phyloP scores from a whole-genome alignment of 2,329 filamentous ascomycete species.

The Dactylellina sp. region DNA sequence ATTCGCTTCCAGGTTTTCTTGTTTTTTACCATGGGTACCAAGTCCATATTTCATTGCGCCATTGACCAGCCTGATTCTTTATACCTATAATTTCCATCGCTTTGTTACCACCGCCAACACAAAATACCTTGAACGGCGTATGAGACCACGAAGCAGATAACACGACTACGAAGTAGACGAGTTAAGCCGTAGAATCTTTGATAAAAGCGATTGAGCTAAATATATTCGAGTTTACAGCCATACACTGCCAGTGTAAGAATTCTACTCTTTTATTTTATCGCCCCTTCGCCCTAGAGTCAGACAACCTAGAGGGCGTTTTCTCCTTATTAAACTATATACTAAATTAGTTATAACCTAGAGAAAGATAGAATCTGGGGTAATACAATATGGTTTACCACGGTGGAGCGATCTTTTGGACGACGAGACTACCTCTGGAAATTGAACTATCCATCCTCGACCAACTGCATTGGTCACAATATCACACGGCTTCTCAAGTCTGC shows the following conservation, averaged over 20 bases:
- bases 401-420: background rate
- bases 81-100: background rate
- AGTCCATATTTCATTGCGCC: background rate
- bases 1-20: constrained; percentile 39
- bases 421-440: constrained; percentile 36
- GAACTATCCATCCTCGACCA: constrained; percentile 43
- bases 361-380: background rate
- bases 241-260: too few relatives aligned
- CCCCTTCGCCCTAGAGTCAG: too few relatives aligned
- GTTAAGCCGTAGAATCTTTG: too few relatives aligned
- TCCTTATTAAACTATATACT: too few relatives aligned
- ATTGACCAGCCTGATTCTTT: constrained; percentile 26
- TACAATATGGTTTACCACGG: background rate
- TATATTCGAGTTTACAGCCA: too few relatives aligned
- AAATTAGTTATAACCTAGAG: too few relatives aligned
- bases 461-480: constrained; percentile 45
- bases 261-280: too few relatives aligned
- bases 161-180: too few relatives aligned
- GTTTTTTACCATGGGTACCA: constrained; percentile 22
- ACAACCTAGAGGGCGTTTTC: too few relatives aligned
- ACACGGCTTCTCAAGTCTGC: constrained; percentile 40
- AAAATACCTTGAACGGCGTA: constrained; percentile 3
- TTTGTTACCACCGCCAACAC: constrained; percentile 23
- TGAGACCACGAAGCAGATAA: too few relatives aligned
- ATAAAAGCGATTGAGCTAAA: too few relatives aligned